phyloP scores from a whole-genome alignment of 306 rosid genomes.

The Styphnolobium japonicum region DNA sequence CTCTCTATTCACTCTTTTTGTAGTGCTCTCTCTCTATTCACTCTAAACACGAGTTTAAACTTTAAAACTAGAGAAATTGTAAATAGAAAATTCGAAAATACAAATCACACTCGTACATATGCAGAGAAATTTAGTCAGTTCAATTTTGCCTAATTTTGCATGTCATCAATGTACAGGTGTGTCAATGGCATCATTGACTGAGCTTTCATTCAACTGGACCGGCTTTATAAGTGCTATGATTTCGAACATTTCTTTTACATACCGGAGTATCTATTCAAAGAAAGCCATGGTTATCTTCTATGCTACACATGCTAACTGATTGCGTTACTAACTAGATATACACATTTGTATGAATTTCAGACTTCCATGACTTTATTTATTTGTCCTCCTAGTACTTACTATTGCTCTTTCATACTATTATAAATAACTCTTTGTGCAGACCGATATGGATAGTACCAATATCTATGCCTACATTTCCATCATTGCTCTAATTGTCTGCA shows the following conservation, averaged over 20 bases:
- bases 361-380: background rate
- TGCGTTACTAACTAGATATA: background rate
- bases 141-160: slow-evolving; percentile 9
- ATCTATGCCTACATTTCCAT: slow-evolving; percentile 90
- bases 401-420: slow-evolving; percentile 8
- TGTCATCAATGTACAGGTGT: slow-evolving; percentile 57
- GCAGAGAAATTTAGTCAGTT: background rate
- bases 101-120: background rate
- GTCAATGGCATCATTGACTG: slow-evolving; percentile 93
- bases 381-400: background rate
- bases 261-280: slow-evolving; percentile 93
- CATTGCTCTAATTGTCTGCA: slow-evolving; percentile 84
- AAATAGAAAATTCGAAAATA: background rate
- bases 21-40: too few species aligned
- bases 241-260: slow-evolving; percentile 90
- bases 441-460: slow-evolving; percentile 95
- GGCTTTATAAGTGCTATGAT: slow-evolving; percentile 95
- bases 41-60: background rate
- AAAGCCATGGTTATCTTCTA: slow-evolving; percentile 81
- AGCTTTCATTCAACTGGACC: slow-evolving; percentile 90
- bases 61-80: background rate
- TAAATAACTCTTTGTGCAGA: slow-evolving; percentile 49
- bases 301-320: background rate
- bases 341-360: background rate
- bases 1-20: background rate